Base-by-base conservation (phyloP, 352 stramenopile genomes). In the Albugo laibachii region DNA sequence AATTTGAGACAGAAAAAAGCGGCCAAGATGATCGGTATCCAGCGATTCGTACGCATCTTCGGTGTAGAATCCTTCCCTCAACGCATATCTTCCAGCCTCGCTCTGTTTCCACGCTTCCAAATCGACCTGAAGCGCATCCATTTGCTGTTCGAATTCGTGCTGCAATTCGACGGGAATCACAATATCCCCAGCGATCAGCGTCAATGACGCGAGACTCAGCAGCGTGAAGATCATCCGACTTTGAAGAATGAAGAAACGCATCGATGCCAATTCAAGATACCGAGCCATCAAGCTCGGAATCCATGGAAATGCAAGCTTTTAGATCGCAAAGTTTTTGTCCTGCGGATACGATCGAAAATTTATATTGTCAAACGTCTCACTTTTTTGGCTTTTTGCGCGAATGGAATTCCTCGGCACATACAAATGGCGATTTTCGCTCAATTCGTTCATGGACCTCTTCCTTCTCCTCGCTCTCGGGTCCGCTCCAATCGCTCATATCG, bases 401-500 rank as follows among this genome's bases (percentile, higher is more conserved):
- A 31, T 31, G 24, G 8, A 31, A 31, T n/a, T 31, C 24, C 8
- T 31, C 24, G 8, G 24, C 24, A 94, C 63, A 62, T 94, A 54
- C 38, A 19, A 43, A 43, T 10, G 38, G 3, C 38, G 38, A 43
- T 43, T 43, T 43, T 8, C 20, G 38, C 38, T 43, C 8, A 8
- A 24, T 8, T 19, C 39, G 2, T n/a, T 12, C 8, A 13, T 47
- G 11, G 42, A 21, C 18, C 34, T 63, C 59, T 34, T 75, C 54
- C 3, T 57, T 50, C 6, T 66, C 56, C 37, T 66, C 54, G n/a
- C 38, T 45, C 13, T 46, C 54, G 14, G 57, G 51, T 5, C 66
- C 74, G 35, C 62, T 80, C 65, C 74, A 87, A 43, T 64, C 67
- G 36, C 62, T 66, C 50, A 81, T 71, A n/a, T 87, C 66, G 0